Conservation (phyloP, 2,329 filamentous ascomycete genomes). For the Exserohilum turcica region DNA sequence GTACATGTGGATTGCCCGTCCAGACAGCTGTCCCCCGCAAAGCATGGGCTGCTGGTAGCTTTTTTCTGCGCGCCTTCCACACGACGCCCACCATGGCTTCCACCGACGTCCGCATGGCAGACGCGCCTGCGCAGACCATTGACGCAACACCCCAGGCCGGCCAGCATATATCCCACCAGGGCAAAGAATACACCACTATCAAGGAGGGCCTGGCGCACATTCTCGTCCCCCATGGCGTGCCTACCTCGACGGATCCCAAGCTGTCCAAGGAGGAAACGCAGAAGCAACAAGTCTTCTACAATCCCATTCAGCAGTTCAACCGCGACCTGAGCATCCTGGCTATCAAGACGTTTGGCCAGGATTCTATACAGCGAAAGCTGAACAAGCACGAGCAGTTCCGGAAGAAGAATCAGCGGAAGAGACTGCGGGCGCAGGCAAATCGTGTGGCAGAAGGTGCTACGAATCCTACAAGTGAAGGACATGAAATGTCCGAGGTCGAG, state of each 20-base stretch:
- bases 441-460: constrained; percentile 7
- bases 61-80: constrained; percentile 25
- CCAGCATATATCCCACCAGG: constrained; percentile 52
- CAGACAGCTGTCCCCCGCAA: constrained; percentile 16
- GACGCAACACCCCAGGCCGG: constrained; percentile 36
- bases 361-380: constrained; percentile 58
- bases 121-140: constrained; percentile 26
- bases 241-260: constrained; percentile 55
- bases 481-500: neutral
- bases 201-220: constrained; percentile 72
- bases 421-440: constrained; percentile 22
- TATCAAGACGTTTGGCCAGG: constrained; percentile 85
- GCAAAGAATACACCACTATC: constrained; percentile 63
- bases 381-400: constrained; percentile 51
- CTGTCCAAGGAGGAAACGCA: constrained; percentile 56
- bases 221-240: constrained; percentile 61
- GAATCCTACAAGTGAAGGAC: neutral
- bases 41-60: constrained; percentile 38
- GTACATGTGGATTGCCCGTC: constrained; percentile 30
- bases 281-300: constrained; percentile 90
- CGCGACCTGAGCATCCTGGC: constrained; percentile 91
- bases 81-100: constrained; percentile 25
- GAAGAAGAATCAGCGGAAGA: constrained; percentile 34
- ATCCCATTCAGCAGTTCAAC: constrained; percentile 98
- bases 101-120: constrained; percentile 18